Percentiles rank a stretch among this genome's conserved stretches.
These are phyloP conservation scores for Alternaria arbusti DNA, from an alignment of 2,329 filamentous ascomycete genomes.

Conservation along the genomic window DNA sequence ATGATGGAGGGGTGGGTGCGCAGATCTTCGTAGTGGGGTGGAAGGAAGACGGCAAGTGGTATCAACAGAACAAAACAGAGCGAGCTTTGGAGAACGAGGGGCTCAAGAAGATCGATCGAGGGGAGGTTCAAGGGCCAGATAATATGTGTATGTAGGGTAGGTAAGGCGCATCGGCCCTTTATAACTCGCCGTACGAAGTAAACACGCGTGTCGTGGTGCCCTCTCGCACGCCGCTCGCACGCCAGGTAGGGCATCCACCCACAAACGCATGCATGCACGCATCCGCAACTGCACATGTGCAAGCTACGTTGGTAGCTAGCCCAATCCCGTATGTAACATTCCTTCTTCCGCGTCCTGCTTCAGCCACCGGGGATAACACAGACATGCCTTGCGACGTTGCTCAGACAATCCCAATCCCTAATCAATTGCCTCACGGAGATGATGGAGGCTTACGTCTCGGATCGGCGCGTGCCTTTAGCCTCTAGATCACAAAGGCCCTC, in stretches of 20 bases:
- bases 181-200: constrained; percentile 2
- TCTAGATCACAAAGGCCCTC: neutral
- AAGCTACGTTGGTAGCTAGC: neutral
- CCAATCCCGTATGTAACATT: neutral
- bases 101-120: neutral
- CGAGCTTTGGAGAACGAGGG: neutral
- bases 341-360: neutral
- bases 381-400: neutral
- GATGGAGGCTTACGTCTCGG: neutral
- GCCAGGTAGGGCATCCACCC: neutral
- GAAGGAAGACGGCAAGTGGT: neutral
- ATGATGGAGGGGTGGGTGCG: constrained; percentile 1
- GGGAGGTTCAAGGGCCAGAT: neutral
- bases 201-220: constrained; percentile 1
- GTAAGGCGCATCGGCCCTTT: constrained; percentile 8
- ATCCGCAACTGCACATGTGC: neutral
- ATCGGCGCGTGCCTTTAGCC: neutral
- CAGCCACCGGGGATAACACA: neutral
- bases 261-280: constrained; percentile 1
- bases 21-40: constrained; percentile 3
- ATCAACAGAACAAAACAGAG: too few species aligned
- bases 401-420: neutral
- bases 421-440: neutral
- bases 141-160: neutral
- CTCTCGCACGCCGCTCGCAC: neutral